Evolutionary conservation across 495 filamentous ascomycete genomes (phyloP).

Genomic region (Xylaria castorea): DNA sequence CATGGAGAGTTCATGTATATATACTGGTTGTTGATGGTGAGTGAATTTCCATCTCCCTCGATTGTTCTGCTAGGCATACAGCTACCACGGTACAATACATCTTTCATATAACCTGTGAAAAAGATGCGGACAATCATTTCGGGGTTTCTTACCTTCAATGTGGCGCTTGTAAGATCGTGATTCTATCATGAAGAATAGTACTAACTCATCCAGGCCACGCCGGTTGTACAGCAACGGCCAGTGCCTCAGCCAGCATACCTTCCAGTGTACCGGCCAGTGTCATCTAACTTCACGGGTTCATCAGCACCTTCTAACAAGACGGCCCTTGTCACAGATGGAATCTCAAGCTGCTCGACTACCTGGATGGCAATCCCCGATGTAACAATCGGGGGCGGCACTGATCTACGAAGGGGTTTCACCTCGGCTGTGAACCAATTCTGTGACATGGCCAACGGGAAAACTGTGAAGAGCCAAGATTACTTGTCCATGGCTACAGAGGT

Average conservation of each 20-base stretch:
- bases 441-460: slow-evolving; percentile 32
- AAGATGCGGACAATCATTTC: slow-evolving; percentile 19
- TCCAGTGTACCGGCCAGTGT: slow-evolving; percentile 11
- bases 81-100: neutral
- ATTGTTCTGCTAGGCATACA: neutral
- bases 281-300: slow-evolving; percentile 4
- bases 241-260: neutral
- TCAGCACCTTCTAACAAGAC: neutral
- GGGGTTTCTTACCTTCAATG: neutral
- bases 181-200: neutral
- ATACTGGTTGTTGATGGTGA: neutral
- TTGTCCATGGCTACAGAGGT: slow-evolving; percentile 42
- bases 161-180: slow-evolving; percentile 23
- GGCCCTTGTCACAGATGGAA: slow-evolving; percentile 31
- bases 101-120: neutral
- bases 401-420: slow-evolving; percentile 35
- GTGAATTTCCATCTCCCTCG: neutral
- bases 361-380: slow-evolving; percentile 42
- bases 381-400: slow-evolving; percentile 37
- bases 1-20: slow-evolving; percentile 7
- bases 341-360: slow-evolving; percentile 38
- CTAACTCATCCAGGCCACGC: slow-evolving; percentile 20
- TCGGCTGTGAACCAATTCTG: slow-evolving; percentile 40
- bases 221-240: neutral
- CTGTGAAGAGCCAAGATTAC: slow-evolving; percentile 37